Percentiles rank a stretch among this genome's conserved stretches.
phyloP scores from a whole-genome alignment of 2,329 filamentous ascomycete genomes.

The Biscogniauxia mediterranea region DNA sequence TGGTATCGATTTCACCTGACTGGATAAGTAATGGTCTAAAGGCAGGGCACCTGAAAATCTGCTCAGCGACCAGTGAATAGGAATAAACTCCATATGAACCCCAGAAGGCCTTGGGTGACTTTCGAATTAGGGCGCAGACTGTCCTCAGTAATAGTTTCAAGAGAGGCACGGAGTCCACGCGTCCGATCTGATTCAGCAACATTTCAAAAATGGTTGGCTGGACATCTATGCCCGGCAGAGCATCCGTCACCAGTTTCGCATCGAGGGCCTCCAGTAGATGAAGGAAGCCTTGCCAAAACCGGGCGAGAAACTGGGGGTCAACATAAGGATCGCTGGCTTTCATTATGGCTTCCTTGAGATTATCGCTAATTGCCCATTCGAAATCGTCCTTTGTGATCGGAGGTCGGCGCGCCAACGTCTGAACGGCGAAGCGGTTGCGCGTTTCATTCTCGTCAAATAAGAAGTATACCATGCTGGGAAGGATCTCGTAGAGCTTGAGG shows the following conservation, averaged over 20 bases:
- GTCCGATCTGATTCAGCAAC: conserved; percentile 54
- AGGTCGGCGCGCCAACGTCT: conserved; percentile 64
- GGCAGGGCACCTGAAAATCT: conserved; percentile 72
- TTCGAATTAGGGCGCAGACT: conserved; percentile 69
- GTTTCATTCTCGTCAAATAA: conserved; percentile 70
- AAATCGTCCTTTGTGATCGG: conserved; percentile 72
- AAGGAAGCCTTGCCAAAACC: conserved; percentile 77
- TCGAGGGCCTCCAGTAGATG: conserved; percentile 73
- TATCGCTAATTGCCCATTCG: conserved; percentile 80
- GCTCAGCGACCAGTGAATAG: conserved; percentile 77
- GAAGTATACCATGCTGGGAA: conserved; percentile 83
- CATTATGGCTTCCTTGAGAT: conserved; percentile 65
- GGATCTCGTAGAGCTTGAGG: conserved; percentile 70
- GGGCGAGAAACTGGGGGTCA: conserved; percentile 51
- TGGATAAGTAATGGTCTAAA: conserved; percentile 61
- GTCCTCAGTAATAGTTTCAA: conserved; percentile 69
- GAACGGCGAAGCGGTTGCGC: conserved; percentile 65
- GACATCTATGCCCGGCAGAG: conserved; percentile 75
- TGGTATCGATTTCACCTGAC: conserved; percentile 55
- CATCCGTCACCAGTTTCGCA: conserved; percentile 71
- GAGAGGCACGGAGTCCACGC: conserved; percentile 51
- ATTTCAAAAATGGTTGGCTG: conserved; percentile 69
- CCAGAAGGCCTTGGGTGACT: conserved; percentile 81
- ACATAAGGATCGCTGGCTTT: conserved; percentile 52
- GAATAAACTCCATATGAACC: conserved; percentile 80